Evolutionary conservation across 2,329 filamentous ascomycete genomes (phyloP).

Genomic region (Colletotrichum eremochloae): DNA sequence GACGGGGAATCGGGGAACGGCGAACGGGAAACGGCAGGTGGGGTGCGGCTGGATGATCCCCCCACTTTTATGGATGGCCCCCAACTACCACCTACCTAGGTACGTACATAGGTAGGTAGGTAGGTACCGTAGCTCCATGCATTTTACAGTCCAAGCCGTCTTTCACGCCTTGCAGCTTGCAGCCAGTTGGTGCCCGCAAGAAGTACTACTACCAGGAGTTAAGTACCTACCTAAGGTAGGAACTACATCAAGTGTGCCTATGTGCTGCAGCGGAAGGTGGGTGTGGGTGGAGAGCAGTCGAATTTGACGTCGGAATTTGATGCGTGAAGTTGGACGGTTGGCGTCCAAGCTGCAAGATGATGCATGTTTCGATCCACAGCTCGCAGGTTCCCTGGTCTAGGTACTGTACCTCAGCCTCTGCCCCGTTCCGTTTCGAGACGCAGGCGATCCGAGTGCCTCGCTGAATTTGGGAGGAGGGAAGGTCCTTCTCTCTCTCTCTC

Average conservation of each 20-base stretch:
- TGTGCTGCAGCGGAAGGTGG: no score
- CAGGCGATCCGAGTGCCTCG: conserved; percentile 1
- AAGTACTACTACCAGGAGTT: no score
- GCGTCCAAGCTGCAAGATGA: neutral
- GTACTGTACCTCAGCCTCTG: neutral
- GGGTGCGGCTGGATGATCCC: neutral
- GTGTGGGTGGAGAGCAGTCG: neutral
- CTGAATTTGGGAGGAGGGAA: conserved; percentile 2
- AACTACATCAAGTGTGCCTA: no score
- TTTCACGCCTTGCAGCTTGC: neutral
- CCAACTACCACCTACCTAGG: neutral
- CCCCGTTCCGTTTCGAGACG: conserved; percentile 7
- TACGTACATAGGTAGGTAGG: no score
- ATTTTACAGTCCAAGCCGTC: neutral
- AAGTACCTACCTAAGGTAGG: no score
- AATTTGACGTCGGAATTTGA: neutral
- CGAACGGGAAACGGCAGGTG: conserved; percentile 14
- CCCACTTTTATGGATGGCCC: neutral
- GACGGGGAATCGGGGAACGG: conserved; percentile 26
- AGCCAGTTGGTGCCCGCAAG: no score
- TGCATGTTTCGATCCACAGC: neutral
- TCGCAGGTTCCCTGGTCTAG: neutral
- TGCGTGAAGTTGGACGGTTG: neutral
- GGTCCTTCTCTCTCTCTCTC: neutral
- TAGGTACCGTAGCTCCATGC: neutral